phyloP scores from a whole-genome alignment of 805 yeast species.

The Teunomyces gatunensis region DNA sequence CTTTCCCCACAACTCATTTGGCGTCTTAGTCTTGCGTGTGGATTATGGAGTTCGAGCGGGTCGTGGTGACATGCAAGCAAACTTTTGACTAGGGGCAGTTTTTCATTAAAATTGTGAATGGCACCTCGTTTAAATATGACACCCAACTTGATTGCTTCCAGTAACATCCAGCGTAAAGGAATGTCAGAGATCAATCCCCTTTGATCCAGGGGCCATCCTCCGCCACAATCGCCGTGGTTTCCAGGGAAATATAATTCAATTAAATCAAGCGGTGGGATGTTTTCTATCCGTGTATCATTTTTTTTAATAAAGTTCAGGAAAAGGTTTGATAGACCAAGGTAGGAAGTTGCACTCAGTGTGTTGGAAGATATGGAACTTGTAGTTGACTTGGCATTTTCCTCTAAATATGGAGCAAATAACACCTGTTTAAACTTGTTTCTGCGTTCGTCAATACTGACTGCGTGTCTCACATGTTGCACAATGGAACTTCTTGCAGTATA shows the following conservation, averaged over 20 bases:
- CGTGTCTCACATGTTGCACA: constrained; percentile 63
- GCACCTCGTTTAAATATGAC: constrained; percentile 43
- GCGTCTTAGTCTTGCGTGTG: background rate
- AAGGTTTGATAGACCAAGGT: constrained; percentile 8
- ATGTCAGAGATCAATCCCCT: constrained; percentile 49
- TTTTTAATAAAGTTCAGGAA: background rate
- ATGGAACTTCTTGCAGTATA: constrained; percentile 48
- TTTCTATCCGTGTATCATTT: background rate
- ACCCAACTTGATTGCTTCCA: constrained; percentile 52
- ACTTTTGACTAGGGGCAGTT: constrained; percentile 40
- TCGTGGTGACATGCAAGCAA: constrained; percentile 54
- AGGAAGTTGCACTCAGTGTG: background rate
- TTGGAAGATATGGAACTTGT: background rate
- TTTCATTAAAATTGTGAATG: constrained; percentile 38
- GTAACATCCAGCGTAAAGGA: constrained; percentile 60
- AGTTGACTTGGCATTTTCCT: background rate
- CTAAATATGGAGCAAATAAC: constrained; percentile 34
- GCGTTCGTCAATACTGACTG: constrained; percentile 65
- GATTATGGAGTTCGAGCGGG: constrained; percentile 26
- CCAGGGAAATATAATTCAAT: constrained; percentile 69
- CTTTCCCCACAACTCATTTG: background rate
- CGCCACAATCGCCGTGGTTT: constrained; percentile 68
- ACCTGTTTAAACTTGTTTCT: constrained; percentile 62
- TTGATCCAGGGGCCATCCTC: constrained; percentile 55
- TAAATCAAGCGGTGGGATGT: constrained; percentile 23